phyloP scores from a whole-genome alignment of 2,329 filamentous ascomycete species.

The Laburnicola sp. region DNA sequence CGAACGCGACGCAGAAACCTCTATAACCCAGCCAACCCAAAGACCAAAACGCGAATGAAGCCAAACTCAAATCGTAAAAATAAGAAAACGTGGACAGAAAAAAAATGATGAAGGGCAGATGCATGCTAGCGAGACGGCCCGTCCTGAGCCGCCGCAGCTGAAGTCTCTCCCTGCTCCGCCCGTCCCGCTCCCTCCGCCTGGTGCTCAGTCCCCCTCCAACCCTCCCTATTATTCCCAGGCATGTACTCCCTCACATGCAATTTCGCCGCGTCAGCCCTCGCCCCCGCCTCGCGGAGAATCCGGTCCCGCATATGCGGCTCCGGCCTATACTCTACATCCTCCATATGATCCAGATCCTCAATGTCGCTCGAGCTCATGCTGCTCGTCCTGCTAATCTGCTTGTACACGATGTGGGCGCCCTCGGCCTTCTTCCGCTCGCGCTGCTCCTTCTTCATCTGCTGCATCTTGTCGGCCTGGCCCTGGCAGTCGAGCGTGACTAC shows the following conservation, averaged over 20 bases:
- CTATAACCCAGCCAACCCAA: not conserved
- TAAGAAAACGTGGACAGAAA: not conserved
- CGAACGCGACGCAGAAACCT: not conserved
- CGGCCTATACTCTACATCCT: constrained; percentile 25
- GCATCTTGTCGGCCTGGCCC: constrained; percentile 70
- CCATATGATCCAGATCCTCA: constrained; percentile 56
- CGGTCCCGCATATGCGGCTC: constrained; percentile 34
- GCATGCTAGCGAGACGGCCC: not conserved
- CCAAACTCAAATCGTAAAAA: not conserved
- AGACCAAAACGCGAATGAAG: not conserved
- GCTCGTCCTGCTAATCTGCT: constrained; percentile 54
- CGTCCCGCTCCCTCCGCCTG: constrained; percentile 11
- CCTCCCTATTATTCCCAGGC: constrained; percentile 28
- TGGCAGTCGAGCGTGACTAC: constrained; percentile 74
- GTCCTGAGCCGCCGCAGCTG: constrained; percentile 1
- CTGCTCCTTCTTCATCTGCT: constrained; percentile 75
- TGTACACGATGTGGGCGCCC: constrained; percentile 57
- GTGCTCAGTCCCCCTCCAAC: constrained; percentile 23
- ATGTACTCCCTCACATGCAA: constrained; percentile 29
- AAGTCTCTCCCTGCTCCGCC: not conserved
- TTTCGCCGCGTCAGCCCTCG: constrained; percentile 29
- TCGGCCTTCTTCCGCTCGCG: constrained; percentile 70
- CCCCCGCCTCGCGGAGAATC: constrained; percentile 29
- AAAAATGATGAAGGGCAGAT: not conserved
- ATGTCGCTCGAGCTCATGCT: constrained; percentile 60